A percentile compares a stretch with the other conserved stretches of the same genome.
Evolutionary conservation across 345 rosid genomes (phyloP).

Genomic region (Dipteronia sinensis): DNA sequence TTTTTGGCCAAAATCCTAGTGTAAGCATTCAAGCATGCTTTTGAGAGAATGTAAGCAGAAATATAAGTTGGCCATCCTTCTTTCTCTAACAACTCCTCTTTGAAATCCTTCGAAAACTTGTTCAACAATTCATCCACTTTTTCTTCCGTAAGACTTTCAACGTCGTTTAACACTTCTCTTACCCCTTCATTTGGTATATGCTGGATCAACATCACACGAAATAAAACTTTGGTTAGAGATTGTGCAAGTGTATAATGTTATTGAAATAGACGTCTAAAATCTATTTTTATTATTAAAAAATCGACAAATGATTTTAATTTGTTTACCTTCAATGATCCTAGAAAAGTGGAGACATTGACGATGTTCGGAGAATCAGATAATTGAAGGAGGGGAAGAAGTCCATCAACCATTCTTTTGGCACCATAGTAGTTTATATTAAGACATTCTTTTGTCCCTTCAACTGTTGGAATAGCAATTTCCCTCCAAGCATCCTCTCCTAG

Average conservation of each 20-base stretch:
- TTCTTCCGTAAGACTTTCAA: constrained; percentile 44
- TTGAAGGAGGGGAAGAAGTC: constrained; percentile 32
- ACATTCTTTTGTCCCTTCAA: constrained; percentile 28
- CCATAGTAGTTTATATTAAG: constrained; percentile 32
- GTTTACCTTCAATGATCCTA: constrained; percentile 39
- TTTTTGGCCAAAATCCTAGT: constrained; percentile 49
- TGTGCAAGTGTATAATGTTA: background rate
- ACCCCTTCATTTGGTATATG: constrained; percentile 34
- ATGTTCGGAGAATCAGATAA: constrained; percentile 25
- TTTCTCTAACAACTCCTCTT: constrained; percentile 31
- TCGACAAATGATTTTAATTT: background rate
- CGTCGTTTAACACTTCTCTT: constrained; percentile 31
- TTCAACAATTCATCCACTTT: constrained; percentile 38
- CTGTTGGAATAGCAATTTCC: background rate
- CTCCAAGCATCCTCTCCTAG: constrained; percentile 15
- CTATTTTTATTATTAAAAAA: constrained; percentile 21
- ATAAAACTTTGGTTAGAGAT: background rate
- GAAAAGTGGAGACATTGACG: constrained; percentile 47
- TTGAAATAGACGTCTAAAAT: background rate
- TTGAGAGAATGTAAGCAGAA: constrained; percentile 32
- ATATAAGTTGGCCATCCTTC: constrained; percentile 35
- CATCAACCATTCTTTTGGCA: constrained; percentile 24
- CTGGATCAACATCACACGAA: background rate
- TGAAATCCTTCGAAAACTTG: constrained; percentile 45
- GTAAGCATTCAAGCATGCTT: constrained; percentile 46